A percentile compares a stretch with the other conserved stretches of the same genome.
Conservation (phyloP, 192 early-diverging fungal species). For the Allomyces macrogynus region DNA sequence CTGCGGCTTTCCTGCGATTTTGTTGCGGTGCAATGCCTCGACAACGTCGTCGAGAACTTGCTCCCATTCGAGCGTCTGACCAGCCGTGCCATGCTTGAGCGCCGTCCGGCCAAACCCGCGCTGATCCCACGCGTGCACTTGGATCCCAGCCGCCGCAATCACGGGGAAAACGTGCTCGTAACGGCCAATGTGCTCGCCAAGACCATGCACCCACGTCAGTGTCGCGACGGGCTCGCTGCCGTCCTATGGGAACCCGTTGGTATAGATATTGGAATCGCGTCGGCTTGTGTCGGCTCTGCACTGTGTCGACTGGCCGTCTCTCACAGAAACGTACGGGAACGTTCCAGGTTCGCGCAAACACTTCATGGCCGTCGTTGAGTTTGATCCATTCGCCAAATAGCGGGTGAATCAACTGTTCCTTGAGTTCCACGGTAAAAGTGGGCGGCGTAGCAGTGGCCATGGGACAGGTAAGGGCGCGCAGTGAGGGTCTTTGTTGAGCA, state of each 20-base stretch:
- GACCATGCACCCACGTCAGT: slow-evolving; percentile 16
- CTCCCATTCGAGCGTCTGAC: slow-evolving; percentile 22
- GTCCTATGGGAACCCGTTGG: too few relatives aligned
- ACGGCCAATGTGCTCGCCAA: slow-evolving; percentile 21
- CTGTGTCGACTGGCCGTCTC: too few relatives aligned
- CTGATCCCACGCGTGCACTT: slow-evolving; percentile 37
- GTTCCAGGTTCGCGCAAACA: neutral
- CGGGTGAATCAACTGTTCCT: too few relatives aligned
- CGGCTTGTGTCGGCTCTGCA: too few relatives aligned
- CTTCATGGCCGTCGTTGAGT: neutral
- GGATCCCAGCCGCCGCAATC: slow-evolving; percentile 32
- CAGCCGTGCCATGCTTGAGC: slow-evolving; percentile 19
- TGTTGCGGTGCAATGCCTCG: slow-evolving; percentile 13
- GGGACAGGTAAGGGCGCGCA: too few relatives aligned
- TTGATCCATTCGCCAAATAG: neutral
- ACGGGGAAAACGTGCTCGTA: too few relatives aligned
- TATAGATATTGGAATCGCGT: too few relatives aligned
- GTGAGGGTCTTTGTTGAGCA: too few relatives aligned
- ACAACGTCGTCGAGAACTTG: slow-evolving; percentile 21
- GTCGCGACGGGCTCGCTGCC: too few relatives aligned
- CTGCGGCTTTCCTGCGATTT: slow-evolving; percentile 10
- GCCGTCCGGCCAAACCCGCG: slow-evolving; percentile 47
- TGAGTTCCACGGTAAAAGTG: too few relatives aligned
- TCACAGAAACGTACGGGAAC: neutral
- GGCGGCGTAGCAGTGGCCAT: too few relatives aligned